phyloP scores from a whole-genome alignment of 495 filamentous ascomycete species.

The Hypoxylon fuscum region DNA sequence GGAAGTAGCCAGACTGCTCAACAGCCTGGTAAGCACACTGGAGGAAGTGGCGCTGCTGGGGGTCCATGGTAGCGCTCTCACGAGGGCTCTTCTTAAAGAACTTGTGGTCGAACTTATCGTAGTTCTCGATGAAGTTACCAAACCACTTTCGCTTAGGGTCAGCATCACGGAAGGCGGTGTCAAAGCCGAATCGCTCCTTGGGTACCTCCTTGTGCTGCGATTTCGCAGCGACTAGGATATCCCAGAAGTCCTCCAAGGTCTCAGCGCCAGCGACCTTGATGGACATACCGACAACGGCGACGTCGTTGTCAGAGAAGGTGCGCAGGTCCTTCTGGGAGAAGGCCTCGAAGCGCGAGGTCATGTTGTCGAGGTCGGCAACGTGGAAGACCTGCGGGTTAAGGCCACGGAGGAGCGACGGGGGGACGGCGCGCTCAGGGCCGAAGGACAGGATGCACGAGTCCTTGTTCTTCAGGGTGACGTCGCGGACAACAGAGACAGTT shows the following conservation, averaged over 20 bases:
- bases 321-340: constrained; percentile 16
- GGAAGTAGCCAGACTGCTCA: constrained; percentile 48
- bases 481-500: constrained; percentile 31
- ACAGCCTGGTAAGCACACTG: constrained; percentile 60
- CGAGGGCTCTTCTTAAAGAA: constrained; percentile 60
- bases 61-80: constrained; percentile 57
- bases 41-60: constrained; percentile 55
- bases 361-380: constrained; percentile 21
- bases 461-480: constrained; percentile 7
- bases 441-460: constrained; percentile 29
- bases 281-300: constrained; percentile 58
- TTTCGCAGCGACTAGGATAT: constrained; percentile 41
- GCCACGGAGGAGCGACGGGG: constrained; percentile 27
- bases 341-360: constrained; percentile 16
- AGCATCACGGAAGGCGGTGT: constrained; percentile 27
- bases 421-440: constrained; percentile 29
- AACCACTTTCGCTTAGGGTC: constrained; percentile 37
- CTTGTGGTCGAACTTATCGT: constrained; percentile 56
- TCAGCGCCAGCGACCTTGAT: constrained; percentile 52
- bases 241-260: constrained; percentile 53
- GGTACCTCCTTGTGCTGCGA: constrained; percentile 36
- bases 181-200: constrained; percentile 28
- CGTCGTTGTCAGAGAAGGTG: constrained; percentile 36
- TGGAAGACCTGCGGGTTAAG: constrained; percentile 30
- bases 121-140: constrained; percentile 45